Percentiles rank a stretch among this genome's conserved stretches.
These are phyloP conservation scores for Melanogaster broomeanus DNA, from an alignment of 768 basidiomycete species.

Conservation along the genomic window DNA sequence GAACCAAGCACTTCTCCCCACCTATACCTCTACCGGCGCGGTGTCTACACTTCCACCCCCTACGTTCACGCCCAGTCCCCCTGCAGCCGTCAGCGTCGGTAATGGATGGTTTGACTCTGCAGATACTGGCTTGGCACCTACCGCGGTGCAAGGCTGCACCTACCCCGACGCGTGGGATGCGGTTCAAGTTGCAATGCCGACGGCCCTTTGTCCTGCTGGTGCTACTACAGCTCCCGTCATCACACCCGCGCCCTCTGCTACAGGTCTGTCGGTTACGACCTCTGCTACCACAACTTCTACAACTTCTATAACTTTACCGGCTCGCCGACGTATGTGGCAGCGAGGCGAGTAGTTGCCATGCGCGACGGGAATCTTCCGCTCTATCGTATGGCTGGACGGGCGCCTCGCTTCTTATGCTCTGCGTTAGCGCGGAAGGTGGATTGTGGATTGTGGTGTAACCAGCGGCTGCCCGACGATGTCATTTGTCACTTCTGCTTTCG, in stretches of 20 bases:
- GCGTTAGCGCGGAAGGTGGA: background rate
- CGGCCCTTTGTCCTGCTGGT: slow-evolving; percentile 40
- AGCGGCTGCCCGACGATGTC: background rate
- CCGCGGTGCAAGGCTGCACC: slow-evolving; percentile 60
- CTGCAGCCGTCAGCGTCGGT: slow-evolving; percentile 43
- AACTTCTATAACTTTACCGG: background rate
- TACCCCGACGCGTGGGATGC: slow-evolving; percentile 71
- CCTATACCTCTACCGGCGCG: slow-evolving; percentile 63
- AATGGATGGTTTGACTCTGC: slow-evolving; percentile 59
- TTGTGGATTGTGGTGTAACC: background rate
- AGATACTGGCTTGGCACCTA: slow-evolving; percentile 56
- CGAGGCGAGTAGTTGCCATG: too few species aligned
- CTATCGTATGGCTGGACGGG: background rate
- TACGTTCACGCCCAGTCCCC: slow-evolving; percentile 46
- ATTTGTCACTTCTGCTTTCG: background rate
- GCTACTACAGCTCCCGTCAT: background rate
- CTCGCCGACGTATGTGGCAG: background rate
- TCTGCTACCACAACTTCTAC: background rate
- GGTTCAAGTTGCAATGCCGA: slow-evolving; percentile 47
- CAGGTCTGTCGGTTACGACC: slow-evolving; percentile 1
- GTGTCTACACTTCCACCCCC: slow-evolving; percentile 58
- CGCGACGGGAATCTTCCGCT: background rate
- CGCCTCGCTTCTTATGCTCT: background rate
- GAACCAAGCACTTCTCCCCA: slow-evolving; percentile 46
- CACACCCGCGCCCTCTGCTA: slow-evolving; percentile 7